Base-by-base conservation (phyloP, 2,329 filamentous ascomycete species). In the Claviceps maximensis region DNA sequence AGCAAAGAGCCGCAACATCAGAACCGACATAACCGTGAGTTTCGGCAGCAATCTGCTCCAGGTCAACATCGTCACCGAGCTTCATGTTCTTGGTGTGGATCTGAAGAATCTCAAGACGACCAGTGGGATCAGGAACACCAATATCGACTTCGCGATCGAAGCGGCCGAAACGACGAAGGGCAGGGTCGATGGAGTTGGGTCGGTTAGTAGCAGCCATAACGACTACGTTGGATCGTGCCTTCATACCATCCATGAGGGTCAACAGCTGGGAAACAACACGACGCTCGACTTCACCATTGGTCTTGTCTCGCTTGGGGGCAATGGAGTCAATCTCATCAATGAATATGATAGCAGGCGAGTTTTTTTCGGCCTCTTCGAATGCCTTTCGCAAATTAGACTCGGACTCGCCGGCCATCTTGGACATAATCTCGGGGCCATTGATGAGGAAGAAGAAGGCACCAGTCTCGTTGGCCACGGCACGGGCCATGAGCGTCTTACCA, bases 21-120 rank as follows among this genome's bases (percentile, higher is more conserved):
- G 93, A 97, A 77, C 93, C 93, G 60, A 98, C 93, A 64, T 97
- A 98, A 75, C 93, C 93, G 76, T 98, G 93, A 47, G 93, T 98
- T 77, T 98, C 93, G 31, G 93, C 83, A 52, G 93, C 93, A 65
- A 98, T 96, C 65, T 89, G 85, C 77, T 96, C 91, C 46, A 98
- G 82, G 65, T 98, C 93, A 57, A 98, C 93, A 63, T 97, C 93
- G 54, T 97, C 93, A 55, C 74, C 89, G 57, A 98, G 82, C 79
- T 98, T 98, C 93, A 98, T 98, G 82, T 98, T 98, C 86, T 98
- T 98, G 72, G 93, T 98, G 80, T 98, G 93, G 61, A 98, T 98
- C 73, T 95, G 89, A 56, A 98, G 84, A 66, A 98, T 97, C 79
- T 98, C 93, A 40, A 98, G 86, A 80, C 93, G 93, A 58, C 93